phyloP scores from a whole-genome alignment of 441 rosid genomes.

The Euphorbia schlechtendalii region DNA sequence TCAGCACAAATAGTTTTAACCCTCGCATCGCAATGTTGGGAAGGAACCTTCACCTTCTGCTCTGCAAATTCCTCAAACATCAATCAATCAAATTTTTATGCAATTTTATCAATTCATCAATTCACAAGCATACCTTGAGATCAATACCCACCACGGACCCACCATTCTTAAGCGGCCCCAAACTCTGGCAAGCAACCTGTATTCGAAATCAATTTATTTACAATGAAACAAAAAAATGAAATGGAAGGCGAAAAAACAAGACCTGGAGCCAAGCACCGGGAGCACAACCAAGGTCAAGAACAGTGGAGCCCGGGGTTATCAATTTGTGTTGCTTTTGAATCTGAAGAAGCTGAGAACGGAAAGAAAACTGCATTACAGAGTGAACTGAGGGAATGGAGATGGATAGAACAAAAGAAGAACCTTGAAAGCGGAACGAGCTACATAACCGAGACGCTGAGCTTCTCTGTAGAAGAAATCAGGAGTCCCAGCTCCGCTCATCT shows the following conservation, averaged over 20 bases:
- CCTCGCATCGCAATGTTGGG: constrained; percentile 64
- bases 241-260: background rate
- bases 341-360: constrained; percentile 62
- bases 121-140: constrained; percentile 52
- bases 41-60: constrained; percentile 96
- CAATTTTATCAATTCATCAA: constrained; percentile 5
- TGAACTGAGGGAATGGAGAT: background rate
- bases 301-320: constrained; percentile 71
- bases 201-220: background rate
- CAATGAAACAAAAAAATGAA: background rate
- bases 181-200: constrained; percentile 93
- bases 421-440: constrained; percentile 98
- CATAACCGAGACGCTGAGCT: constrained; percentile 96
- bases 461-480: constrained; percentile 97
- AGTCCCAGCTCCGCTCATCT: constrained; percentile 74
- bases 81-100: constrained; percentile 11
- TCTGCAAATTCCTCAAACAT: constrained; percentile 39
- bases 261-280: constrained; percentile 99
- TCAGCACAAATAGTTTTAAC: constrained; percentile 76
- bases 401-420: constrained; percentile 18
- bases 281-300: constrained; percentile 96
- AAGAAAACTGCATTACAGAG: background rate
- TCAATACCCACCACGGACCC: constrained; percentile 85
- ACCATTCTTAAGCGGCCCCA: constrained; percentile 71
- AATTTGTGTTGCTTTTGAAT: constrained; percentile 76